phyloP scores from a whole-genome alignment of 2,329 filamentous ascomycete species.

The Fusarium veterinarium region DNA sequence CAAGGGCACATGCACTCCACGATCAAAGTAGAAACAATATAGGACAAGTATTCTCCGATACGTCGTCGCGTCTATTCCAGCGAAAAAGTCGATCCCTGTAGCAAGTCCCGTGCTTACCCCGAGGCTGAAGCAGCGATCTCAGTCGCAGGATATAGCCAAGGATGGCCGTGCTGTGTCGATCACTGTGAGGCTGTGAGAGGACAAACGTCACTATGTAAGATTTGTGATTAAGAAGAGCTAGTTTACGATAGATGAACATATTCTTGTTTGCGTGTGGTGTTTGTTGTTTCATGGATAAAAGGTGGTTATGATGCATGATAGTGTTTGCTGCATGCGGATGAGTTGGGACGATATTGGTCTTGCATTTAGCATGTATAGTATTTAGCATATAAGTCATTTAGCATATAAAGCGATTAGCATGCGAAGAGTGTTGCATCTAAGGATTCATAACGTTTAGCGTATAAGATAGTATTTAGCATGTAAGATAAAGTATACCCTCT shows the following conservation, averaged over 20 bases:
- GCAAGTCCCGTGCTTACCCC: neutral
- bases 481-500: neutral
- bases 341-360: neutral
- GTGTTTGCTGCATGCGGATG: neutral
- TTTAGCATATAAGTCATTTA: neutral
- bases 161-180: constrained; percentile 12
- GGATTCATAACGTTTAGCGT: neutral
- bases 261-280: neutral
- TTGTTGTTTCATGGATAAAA: constrained; percentile 13
- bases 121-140: constrained; percentile 31
- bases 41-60: constrained; percentile 1
- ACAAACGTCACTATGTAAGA: neutral
- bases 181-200: constrained; percentile 7
- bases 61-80: neutral
- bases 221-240: neutral
- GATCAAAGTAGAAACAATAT: neutral
- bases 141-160: constrained; percentile 6
- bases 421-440: neutral
- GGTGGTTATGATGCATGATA: neutral
- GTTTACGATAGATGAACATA: neutral
- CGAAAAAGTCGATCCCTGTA: neutral
- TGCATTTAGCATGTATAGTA: neutral
- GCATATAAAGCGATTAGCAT: neutral
- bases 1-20: neutral
- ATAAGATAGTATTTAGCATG: neutral